A percentile compares a stretch with the other conserved stretches of the same genome.
phyloP scores from a whole-genome alignment of 352 stramenopile species.

The Phytophthora constricta region DNA sequence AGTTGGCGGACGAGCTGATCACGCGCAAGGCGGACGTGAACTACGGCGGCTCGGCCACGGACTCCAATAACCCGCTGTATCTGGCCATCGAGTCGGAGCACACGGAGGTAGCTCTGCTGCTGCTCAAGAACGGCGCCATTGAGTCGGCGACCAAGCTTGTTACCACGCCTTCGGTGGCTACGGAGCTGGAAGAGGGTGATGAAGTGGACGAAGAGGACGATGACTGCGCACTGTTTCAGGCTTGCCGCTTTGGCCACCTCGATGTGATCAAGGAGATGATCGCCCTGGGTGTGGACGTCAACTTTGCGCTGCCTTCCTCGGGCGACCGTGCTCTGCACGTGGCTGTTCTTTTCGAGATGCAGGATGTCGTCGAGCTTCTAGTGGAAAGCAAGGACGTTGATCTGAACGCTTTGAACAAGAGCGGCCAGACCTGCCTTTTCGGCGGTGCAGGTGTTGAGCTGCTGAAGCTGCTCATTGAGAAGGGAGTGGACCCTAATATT shows the following conservation, averaged over 20 bases:
- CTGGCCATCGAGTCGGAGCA: slow-evolving; percentile 79
- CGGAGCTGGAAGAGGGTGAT: slow-evolving; percentile 37
- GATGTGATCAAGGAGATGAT: slow-evolving; percentile 83
- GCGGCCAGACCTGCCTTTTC: slow-evolving; percentile 82
- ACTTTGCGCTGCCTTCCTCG: slow-evolving; percentile 65
- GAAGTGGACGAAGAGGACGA: slow-evolving; percentile 55
- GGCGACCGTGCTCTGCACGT: slow-evolving; percentile 82
- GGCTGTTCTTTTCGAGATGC: slow-evolving; percentile 86
- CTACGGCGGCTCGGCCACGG: slow-evolving; percentile 49
- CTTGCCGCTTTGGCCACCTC: slow-evolving; percentile 73
- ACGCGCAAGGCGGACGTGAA: slow-evolving; percentile 68
- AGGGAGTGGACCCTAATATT: slow-evolving; percentile 70
- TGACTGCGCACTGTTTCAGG: slow-evolving; percentile 81
- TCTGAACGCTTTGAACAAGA: slow-evolving; percentile 74
- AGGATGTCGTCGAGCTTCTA: slow-evolving; percentile 80
- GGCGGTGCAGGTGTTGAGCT: slow-evolving; percentile 80
- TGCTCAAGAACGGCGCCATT: slow-evolving; percentile 76
- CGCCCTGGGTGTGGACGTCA: slow-evolving; percentile 67
- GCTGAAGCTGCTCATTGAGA: slow-evolving; percentile 61
- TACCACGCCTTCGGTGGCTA: slow-evolving; percentile 45
- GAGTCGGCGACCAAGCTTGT: slow-evolving; percentile 73
- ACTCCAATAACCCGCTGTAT: slow-evolving; percentile 70
- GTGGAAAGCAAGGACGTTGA: slow-evolving; percentile 54
- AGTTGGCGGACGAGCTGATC: slow-evolving; percentile 65
- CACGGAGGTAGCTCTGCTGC: slow-evolving; percentile 67